A percentile compares a stretch with the other conserved stretches of the same genome.
Conservation (phyloP, 1,139 yeast species). For the Kluyveromyces sp. region DNA sequence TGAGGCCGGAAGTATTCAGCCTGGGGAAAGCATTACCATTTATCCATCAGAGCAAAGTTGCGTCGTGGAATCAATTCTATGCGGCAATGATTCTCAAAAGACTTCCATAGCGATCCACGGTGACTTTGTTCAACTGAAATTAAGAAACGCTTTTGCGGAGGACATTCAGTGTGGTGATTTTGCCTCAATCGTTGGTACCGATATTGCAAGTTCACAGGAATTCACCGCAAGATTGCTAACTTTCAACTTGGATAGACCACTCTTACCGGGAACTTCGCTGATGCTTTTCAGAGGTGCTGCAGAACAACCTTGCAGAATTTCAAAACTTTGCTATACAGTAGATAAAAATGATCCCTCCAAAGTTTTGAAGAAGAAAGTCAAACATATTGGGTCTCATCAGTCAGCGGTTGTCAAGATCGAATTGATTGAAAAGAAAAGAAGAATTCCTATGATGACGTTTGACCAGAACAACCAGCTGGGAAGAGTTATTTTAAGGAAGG, state of each 20-base stretch:
- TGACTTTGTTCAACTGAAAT: slow-evolving; percentile 55
- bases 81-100: slow-evolving; percentile 29
- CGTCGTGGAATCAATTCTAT: slow-evolving; percentile 38
- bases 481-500: slow-evolving; percentile 75
- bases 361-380: slow-evolving; percentile 46
- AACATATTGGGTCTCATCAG: slow-evolving; percentile 69
- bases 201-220: slow-evolving; percentile 42
- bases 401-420: slow-evolving; percentile 66
- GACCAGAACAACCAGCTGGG: slow-evolving; percentile 62
- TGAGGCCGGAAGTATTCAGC: slow-evolving; percentile 66
- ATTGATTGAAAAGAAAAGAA: slow-evolving; percentile 40
- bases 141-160: slow-evolving; percentile 45
- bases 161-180: slow-evolving; percentile 70
- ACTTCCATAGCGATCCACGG: slow-evolving; percentile 54
- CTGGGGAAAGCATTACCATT: slow-evolving; percentile 62
- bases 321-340: slow-evolving; percentile 47
- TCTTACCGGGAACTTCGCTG: slow-evolving; percentile 77
- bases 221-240: slow-evolving; percentile 55
- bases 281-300: slow-evolving; percentile 77
- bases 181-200: slow-evolving; percentile 44
- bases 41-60: slow-evolving; percentile 49
- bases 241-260: slow-evolving; percentile 66
- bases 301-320: slow-evolving; percentile 66
- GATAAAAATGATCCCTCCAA: slow-evolving; percentile 39
- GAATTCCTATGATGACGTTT: slow-evolving; percentile 57